Evolutionary conservation across 2,329 filamentous ascomycete genomes (phyloP).

Genomic region (Pseudocercospora vitis): DNA sequence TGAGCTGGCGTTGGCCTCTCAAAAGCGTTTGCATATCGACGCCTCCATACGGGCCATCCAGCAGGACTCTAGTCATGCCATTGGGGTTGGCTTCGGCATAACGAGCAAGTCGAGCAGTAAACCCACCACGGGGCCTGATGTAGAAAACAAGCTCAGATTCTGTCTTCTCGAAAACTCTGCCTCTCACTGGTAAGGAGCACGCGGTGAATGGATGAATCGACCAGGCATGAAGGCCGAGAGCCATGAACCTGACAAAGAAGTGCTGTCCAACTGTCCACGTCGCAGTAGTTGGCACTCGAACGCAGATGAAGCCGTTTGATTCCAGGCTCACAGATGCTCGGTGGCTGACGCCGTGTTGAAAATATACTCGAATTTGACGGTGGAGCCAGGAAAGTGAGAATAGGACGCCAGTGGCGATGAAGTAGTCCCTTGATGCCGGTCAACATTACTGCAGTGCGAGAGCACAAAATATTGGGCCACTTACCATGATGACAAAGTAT

Average conservation of each 20-base stretch:
- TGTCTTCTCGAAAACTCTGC: constrained; percentile 17
- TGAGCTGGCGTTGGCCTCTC: constrained; percentile 46
- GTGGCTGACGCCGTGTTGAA: constrained; percentile 51
- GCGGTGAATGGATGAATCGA: constrained; percentile 58
- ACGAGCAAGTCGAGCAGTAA: constrained; percentile 50
- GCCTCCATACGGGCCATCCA: constrained; percentile 62
- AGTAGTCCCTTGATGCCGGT: constrained; percentile 64
- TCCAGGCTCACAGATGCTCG: constrained; percentile 46
- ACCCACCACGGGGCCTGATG: constrained; percentile 49
- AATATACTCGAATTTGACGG: constrained; percentile 48
- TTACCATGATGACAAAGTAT: constrained; percentile 55
- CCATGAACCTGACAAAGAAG: constrained; percentile 55
- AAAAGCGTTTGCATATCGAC: constrained; percentile 41
- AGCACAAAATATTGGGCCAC: too few relatives aligned
- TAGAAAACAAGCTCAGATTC: constrained; percentile 54
- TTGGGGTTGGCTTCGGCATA: constrained; percentile 34
- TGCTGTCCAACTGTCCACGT: constrained; percentile 57
- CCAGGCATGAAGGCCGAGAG: constrained; percentile 45
- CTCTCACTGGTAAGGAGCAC: constrained; percentile 47
- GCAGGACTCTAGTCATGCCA: constrained; percentile 45
- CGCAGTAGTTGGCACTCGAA: constrained; percentile 47
- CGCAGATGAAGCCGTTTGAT: constrained; percentile 44
- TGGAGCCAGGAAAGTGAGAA: constrained; percentile 53
- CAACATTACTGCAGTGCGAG: too few relatives aligned
- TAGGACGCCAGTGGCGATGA: constrained; percentile 56